A percentile compares a stretch with the other conserved stretches of the same genome.
phyloP scores from a whole-genome alignment of 139 green algal genomes.

The Chlamydomonas urium region DNA sequence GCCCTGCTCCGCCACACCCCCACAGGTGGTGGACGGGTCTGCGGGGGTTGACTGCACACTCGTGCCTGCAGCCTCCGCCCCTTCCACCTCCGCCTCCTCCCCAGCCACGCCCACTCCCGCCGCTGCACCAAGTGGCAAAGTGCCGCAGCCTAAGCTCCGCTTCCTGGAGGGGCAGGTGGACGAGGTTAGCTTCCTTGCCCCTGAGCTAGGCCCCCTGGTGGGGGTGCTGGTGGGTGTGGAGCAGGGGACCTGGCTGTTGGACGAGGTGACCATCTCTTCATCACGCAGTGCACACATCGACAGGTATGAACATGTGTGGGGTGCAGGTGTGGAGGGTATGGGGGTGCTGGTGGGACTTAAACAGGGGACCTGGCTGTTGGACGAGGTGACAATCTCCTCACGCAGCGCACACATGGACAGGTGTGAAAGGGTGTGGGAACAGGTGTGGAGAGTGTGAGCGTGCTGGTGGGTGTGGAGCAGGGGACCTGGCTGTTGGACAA shows the following conservation, averaged over 20 bases:
- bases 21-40: too few relatives aligned
- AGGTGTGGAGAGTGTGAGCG: neutral
- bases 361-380: neutral
- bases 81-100: too few relatives aligned
- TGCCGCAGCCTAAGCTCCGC: conserved; percentile 30
- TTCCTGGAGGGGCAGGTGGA: conserved; percentile 73
- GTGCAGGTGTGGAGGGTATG: neutral
- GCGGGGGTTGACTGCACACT: too few relatives aligned
- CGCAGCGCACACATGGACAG: neutral
- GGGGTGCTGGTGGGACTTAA: neutral
- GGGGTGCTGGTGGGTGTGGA: conserved; percentile 68
- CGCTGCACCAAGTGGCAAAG: too few relatives aligned
- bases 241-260: conserved; percentile 58
- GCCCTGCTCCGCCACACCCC: too few relatives aligned
- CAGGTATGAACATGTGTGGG: conserved; percentile 24
- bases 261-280: conserved; percentile 65
- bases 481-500: conserved; percentile 71
- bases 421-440: neutral
- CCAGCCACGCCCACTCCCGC: too few relatives aligned
- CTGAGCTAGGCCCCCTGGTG: conserved; percentile 67
- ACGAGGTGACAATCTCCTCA: neutral
- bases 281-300: conserved; percentile 55
- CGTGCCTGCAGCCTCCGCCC: too few relatives aligned
- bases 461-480: neutral
- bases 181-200: conserved; percentile 59